Percentiles rank a stretch among this genome's conserved stretches.
Evolutionary conservation across 306 rosid species (phyloP).

Genomic region (Inga leiocalycina): DNA sequence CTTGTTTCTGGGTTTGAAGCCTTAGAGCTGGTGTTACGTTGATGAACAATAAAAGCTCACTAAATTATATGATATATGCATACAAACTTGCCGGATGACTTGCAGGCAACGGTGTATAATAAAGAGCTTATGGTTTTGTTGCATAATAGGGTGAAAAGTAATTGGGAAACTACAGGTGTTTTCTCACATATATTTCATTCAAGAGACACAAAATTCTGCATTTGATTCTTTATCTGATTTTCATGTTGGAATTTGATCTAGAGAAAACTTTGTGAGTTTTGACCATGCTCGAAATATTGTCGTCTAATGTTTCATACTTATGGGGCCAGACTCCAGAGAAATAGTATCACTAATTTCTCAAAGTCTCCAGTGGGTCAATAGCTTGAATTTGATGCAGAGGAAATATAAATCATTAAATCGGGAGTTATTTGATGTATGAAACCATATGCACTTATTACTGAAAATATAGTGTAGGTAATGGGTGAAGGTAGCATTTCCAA

Average conservation of each 20-base stretch:
- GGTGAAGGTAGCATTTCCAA: background rate
- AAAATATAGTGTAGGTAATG: background rate
- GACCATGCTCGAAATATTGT: background rate
- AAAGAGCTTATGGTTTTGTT: background rate
- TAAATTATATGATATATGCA: background rate
- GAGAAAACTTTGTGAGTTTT: background rate
- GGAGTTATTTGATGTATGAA: background rate
- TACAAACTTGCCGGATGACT: background rate
- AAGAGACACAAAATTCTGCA: background rate
- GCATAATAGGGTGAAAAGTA: background rate
- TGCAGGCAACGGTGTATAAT: background rate
- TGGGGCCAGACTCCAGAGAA: background rate
- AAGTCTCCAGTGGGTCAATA: background rate
- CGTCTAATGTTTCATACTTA: background rate
- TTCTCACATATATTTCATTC: background rate
- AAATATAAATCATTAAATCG: background rate
- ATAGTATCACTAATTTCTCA: background rate
- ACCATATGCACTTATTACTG: background rate
- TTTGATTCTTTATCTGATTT: background rate
- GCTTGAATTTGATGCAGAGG: background rate
- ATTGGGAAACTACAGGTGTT: background rate
- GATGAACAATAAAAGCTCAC: background rate
- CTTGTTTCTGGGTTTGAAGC: background rate
- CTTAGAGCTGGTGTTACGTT: background rate
- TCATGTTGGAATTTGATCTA: background rate